These are phyloP conservation scores for Asterella californica DNA, from an alignment of 225 moss, liverwort and hornwort species.

Conservation along the genomic window DNA sequence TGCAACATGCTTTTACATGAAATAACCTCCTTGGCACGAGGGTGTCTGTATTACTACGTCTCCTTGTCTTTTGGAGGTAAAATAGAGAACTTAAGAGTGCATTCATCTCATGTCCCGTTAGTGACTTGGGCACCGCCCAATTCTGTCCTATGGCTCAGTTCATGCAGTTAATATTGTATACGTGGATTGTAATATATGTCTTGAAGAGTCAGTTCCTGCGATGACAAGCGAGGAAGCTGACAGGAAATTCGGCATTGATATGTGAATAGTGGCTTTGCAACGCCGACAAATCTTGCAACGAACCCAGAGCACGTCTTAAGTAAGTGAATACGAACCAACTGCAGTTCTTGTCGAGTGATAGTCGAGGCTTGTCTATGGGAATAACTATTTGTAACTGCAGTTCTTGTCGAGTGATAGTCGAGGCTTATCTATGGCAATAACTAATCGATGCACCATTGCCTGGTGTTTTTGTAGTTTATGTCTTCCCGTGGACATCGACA, in stretches of 20 bases:
- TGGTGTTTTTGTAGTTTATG: neutral
- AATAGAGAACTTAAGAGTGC: too few species aligned
- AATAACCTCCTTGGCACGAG: neutral
- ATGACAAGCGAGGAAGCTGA: neutral
- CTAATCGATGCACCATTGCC: neutral
- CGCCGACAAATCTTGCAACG: slow-evolving; percentile 79
- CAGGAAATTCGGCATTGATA: neutral
- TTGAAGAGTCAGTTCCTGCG: neutral
- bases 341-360: neutral
- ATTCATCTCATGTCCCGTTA: too few species aligned
- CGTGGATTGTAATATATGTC: too few species aligned
- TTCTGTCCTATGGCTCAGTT: too few species aligned
- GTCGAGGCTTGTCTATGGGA: neutral
- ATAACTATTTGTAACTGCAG: neutral
- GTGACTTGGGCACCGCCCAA: too few species aligned
- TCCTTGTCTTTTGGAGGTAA: too few species aligned
- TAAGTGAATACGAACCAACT: slow-evolving; percentile 19
- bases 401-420: neutral
- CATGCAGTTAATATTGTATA: neutral
- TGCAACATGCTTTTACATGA: neutral
- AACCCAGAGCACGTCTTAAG: slow-evolving; percentile 75
- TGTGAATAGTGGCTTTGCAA: slow-evolving; percentile 83
- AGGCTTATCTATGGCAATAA: neutral
- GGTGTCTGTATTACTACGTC: neutral
- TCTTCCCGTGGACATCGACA: neutral